Base-by-base conservation (phyloP, 495 filamentous ascomycete species). In the Oleoguttula mirabilis region DNA sequence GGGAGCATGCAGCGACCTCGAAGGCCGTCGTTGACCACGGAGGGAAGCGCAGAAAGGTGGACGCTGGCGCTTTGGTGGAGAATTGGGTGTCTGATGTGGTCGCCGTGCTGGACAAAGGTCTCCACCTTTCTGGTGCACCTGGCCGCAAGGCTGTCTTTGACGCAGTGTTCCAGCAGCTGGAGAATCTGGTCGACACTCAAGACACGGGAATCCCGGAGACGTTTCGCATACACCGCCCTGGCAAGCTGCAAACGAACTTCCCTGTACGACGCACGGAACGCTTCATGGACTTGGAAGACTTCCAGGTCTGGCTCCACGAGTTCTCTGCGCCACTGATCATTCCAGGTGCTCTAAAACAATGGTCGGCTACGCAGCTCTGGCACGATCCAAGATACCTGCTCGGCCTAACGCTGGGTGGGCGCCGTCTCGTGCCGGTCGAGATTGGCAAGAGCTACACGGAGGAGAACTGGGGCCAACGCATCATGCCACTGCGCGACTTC, bases 371-470 rank as follows among this genome's bases (percentile, higher is more conserved):
- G 0, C 66, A 70, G 8, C 69, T 76, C 0, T 99, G 90, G 90
- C 68, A 65, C 17, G 75, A 69, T 3, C 77, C 78, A 0, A 64
- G 70, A 2, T 95, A 95, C 58, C 76, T 93, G 50, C 64, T 84
- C 16, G 66, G 73, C 4, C 74, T 69, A 32, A 96, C 90, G 0
- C 72, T 94, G 31, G 67, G 64, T 8, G 90, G 92, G 1, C 68
- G 76, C 19, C 70, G 90, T 30, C 71, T 94, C 1, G 79, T 96
- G 1, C 90, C 90, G 0, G 69, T 96, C 11, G 90, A 99, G 57
- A 56, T 93, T n/a, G 90, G 90, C 5, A 66, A 83, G 35, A 84
- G 76, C 48, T 99, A 99, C 51, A 88, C 85, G 6, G 83, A 90
- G 45, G 73, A 72, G 16, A 77, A 68, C 11, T 99, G 92, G 90